A percentile compares a stretch with the other conserved stretches of the same genome.
Evolutionary conservation across 306 rosid genomes (phyloP).

Genomic region (Quercus mongolica): DNA sequence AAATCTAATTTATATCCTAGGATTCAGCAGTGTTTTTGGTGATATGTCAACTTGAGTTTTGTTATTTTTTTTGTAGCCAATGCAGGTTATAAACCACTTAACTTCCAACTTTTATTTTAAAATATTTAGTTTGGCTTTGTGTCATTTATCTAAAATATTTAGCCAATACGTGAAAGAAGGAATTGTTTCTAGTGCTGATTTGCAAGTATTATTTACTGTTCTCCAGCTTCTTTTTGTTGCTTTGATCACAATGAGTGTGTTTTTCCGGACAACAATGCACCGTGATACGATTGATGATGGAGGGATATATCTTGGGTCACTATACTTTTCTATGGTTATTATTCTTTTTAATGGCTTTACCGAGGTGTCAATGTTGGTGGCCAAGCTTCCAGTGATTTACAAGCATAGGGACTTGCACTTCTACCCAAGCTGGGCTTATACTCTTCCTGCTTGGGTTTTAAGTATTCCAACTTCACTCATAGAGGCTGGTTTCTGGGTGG

Average conservation of each 20-base stretch:
- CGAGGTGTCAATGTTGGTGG: conserved; percentile 96
- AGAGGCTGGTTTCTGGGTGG: conserved; percentile 97
- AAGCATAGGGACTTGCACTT: conserved; percentile 96
- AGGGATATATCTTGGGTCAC: conserved; percentile 83
- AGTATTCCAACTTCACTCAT: conserved; percentile 82
- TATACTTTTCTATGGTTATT: conserved; percentile 95
- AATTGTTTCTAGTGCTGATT: conserved; percentile 29
- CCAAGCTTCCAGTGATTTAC: conserved; percentile 96
- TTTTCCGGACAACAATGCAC: conserved; percentile 92
- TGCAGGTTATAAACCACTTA: background rate
- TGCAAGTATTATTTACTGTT: conserved; percentile 30
- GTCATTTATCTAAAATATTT: background rate
- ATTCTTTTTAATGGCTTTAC: conserved; percentile 97
- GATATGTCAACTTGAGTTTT: background rate
- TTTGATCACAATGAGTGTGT: conserved; percentile 92
- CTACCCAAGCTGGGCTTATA: conserved; percentile 96
- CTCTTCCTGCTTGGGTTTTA: conserved; percentile 90
- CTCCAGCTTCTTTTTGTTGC: conserved; percentile 88
- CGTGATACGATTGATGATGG: conserved; percentile 83
- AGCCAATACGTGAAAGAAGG: conserved; percentile 2
- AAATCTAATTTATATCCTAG: background rate
- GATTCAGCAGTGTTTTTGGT: background rate
- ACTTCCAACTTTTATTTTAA: background rate
- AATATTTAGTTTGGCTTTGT: background rate
- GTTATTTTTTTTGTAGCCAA: background rate